Evolutionary conservation across 164 flowering plant genomes (phyloP).

Genomic region (Berberis thunbergii): DNA sequence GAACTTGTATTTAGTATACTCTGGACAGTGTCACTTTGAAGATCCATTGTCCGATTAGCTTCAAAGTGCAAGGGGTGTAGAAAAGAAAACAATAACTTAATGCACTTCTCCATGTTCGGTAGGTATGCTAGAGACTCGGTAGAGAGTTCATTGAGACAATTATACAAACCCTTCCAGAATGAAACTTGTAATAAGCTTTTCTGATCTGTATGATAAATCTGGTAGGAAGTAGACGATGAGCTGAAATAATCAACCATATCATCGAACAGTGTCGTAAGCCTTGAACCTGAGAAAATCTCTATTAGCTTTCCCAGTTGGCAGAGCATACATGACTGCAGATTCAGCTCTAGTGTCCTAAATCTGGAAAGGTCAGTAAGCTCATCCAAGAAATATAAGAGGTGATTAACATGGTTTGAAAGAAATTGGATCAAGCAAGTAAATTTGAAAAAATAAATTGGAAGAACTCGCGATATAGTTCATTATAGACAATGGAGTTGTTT

Average conservation of each 20-base stretch:
- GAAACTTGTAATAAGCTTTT: slow-evolving; percentile 44
- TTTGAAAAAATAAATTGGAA: too few species aligned
- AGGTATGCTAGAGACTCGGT: slow-evolving; percentile 28
- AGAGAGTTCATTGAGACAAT: slow-evolving; percentile 40
- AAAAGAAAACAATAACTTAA: slow-evolving; percentile 52
- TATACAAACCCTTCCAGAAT: slow-evolving; percentile 74
- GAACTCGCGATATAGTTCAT: too few species aligned
- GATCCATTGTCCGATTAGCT: slow-evolving; percentile 12
- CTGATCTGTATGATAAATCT: slow-evolving; percentile 22
- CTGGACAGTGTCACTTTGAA: slow-evolving; percentile 24
- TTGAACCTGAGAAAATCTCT: slow-evolving; percentile 59
- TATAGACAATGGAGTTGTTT: too few species aligned
- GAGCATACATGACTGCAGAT: slow-evolving; percentile 56
- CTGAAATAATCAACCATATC: slow-evolving; percentile 44
- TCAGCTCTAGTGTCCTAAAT: slow-evolving; percentile 60
- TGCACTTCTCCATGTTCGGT: slow-evolving; percentile 50
- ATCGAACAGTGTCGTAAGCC: slow-evolving; percentile 57
- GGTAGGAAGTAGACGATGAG: slow-evolving; percentile 17
- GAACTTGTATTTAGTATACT: slow-evolving; percentile 53
- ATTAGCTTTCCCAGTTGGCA: slow-evolving; percentile 46
- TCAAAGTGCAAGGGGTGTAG: slow-evolving; percentile 37
- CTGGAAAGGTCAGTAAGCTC: slow-evolving; percentile 73
- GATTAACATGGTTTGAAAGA: slow-evolving; percentile 60
- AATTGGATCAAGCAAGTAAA: too few species aligned
- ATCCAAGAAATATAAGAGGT: slow-evolving; percentile 60